These are phyloP conservation scores for Malus hybrid DNA, from an alignment of 331 rosid genomes.

Conservation along the genomic window DNA sequence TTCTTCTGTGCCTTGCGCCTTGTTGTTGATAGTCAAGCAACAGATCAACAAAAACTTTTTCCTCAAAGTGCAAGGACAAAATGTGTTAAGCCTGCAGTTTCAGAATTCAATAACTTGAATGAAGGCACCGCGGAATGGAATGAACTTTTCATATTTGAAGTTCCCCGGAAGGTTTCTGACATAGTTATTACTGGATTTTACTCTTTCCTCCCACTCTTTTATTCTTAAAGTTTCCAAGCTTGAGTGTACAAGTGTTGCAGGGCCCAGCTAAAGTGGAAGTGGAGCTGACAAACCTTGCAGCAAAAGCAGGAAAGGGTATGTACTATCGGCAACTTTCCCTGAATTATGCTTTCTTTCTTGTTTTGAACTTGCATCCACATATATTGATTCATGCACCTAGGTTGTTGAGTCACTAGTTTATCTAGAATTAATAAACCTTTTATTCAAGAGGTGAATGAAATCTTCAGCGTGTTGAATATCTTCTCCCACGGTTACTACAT, in stretches of 20 bases:
- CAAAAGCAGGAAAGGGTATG: constrained; percentile 95
- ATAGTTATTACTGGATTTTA: background rate
- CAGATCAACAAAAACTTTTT: constrained; percentile 88
- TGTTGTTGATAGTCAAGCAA: constrained; percentile 61
- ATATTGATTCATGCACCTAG: background rate
- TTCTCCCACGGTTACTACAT: background rate
- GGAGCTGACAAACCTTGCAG: constrained; percentile 92
- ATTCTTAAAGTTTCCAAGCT: background rate
- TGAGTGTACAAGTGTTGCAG: constrained; percentile 37
- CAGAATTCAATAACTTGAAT: constrained; percentile 23
- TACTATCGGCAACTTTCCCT: background rate
- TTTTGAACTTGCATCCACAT: background rate
- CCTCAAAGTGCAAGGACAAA: constrained; percentile 99
- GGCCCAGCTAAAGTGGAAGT: constrained; percentile 86
- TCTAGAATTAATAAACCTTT: background rate
- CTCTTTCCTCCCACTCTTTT: background rate
- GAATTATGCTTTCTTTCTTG: constrained; percentile 13
- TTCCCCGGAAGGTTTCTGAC: constrained; percentile 65
- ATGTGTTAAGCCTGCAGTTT: constrained; percentile 74
- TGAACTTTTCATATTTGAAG: constrained; percentile 92
- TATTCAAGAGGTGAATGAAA: background rate
- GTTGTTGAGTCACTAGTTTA: background rate
- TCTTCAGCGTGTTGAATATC: background rate
- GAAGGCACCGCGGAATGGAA: constrained; percentile 89
- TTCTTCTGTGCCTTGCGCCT: constrained; percentile 99